Evolutionary conservation across 2,329 filamentous ascomycete genomes (phyloP).

Genomic region (Trichoderma koningii): DNA sequence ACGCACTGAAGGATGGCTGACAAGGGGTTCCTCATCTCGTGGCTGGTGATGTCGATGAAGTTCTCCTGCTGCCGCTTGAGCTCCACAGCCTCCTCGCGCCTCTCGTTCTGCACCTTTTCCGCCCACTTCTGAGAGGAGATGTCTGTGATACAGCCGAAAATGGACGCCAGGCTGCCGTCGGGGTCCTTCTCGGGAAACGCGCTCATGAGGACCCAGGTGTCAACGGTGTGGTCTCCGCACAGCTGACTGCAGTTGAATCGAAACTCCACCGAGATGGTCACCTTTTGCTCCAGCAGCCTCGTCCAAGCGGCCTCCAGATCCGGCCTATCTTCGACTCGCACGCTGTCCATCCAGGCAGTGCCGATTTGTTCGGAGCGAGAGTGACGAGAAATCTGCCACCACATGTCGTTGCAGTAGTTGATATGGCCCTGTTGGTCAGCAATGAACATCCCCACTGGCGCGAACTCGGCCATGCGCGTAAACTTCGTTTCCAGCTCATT

Average conservation of each 20-base stretch:
- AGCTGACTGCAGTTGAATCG: conserved; percentile 71
- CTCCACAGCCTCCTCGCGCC: conserved; percentile 79
- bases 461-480: conserved; percentile 81
- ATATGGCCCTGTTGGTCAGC: conserved; percentile 71
- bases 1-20: conserved; percentile 75
- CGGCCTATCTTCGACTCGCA: conserved; percentile 65
- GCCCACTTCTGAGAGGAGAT: conserved; percentile 86
- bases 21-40: conserved; percentile 76
- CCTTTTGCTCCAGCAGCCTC: conserved; percentile 61
- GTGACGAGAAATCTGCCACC: conserved; percentile 70
- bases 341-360: conserved; percentile 71
- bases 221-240: conserved; percentile 59
- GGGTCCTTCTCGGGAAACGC: conserved; percentile 71
- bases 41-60: conserved; percentile 73
- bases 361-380: conserved; percentile 59
- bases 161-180: conserved; percentile 67
- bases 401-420: conserved; percentile 81
- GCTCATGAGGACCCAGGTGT: conserved; percentile 77
- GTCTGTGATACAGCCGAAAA: conserved; percentile 81
- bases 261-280: conserved; percentile 70
- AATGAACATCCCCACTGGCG: conserved; percentile 83
- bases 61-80: conserved; percentile 73
- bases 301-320: conserved; percentile 63
- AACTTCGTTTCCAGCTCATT: conserved; percentile 75
- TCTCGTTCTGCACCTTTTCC: conserved; percentile 74